These are phyloP conservation scores for Nicotiana obtusifolia DNA, from an alignment of 257 asterid species.

Conservation along the genomic window DNA sequence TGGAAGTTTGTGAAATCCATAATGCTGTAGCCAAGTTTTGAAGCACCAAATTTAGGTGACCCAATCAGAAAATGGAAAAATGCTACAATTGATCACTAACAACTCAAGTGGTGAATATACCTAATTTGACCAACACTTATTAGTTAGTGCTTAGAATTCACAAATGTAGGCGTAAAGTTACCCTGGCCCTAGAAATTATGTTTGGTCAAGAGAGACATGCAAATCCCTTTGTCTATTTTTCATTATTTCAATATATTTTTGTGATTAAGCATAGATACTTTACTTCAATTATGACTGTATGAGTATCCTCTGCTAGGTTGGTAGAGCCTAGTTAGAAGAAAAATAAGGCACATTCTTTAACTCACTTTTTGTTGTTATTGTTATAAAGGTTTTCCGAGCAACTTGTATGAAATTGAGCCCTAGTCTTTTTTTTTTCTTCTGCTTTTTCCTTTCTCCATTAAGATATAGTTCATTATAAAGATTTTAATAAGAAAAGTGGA, in stretches of 20 bases:
- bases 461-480: background rate
- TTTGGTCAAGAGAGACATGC: background rate
- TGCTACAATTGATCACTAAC: conserved; percentile 17
- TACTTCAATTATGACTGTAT: no score
- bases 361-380: no score
- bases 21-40: background rate
- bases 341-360: background rate
- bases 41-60: background rate
- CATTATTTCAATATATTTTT: background rate
- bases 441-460: background rate
- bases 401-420: background rate
- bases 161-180: conserved; percentile 1
- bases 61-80: background rate
- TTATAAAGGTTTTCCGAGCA: background rate
- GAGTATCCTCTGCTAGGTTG: no score
- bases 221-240: background rate
- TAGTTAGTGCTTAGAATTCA: background rate
- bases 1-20: background rate
- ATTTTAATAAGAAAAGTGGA: background rate
- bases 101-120: conserved; percentile 8
- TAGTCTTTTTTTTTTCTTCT: background rate
- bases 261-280: no score
- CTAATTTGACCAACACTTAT: conserved; percentile 9
- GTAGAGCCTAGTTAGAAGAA: no score
- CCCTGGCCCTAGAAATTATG: background rate